Evolutionary conservation across 2,329 filamentous ascomycete species (phyloP), one percentile per base, ranked within the genome.

Genomic region (Gremmenia infestans): DNA sequence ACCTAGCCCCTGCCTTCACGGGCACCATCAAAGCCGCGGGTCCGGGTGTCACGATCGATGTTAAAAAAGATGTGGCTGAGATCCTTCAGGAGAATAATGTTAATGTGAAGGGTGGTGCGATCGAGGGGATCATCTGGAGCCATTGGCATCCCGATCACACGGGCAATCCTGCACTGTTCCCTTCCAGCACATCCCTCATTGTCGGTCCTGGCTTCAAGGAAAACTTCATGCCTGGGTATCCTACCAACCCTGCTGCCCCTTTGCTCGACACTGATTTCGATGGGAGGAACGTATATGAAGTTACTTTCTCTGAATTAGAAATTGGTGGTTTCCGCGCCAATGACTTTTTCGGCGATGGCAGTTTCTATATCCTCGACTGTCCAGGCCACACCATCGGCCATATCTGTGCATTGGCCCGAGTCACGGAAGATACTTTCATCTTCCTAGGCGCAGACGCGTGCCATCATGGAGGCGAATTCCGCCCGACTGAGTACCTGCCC

Each of bases 401-500:
- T 60, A 70, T 79, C 6, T 74, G 72, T 55, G 79, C 72, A 2
- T 69, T 82, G 0, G 78, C 76, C 2, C 70, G 79, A 5, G 76
- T 72, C 0, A 70, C 51, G 9, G 55, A 63, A 4, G 62, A 63
- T 42, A 72, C 72, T 0, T 80, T 79, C 61, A 70, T 79, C 15
- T 71, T 79, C 59, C 73, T 80, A 65, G 77, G 74, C 25, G 77
- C 75, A 14, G 78, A 81, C 60, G 67, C 71, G 9, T 74, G 71
- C 39, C 76, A 79, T 60, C 54, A 45, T 47, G 49, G 53, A 19
- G 50, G 52, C 23, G 55, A 53, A 25, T 37, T 50, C 12, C 55
- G 50, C n/a, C 55, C 48, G 67, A 89, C 89, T 6, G 85, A 85
- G 68, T 89, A 89, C 22, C 84, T 89, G 14, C 86, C 86, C 12